A percentile compares a stretch with the other conserved stretches of the same genome.
Conservation (phyloP, 2,329 filamentous ascomycete species). For the Tolypocladium endophyticum region DNA sequence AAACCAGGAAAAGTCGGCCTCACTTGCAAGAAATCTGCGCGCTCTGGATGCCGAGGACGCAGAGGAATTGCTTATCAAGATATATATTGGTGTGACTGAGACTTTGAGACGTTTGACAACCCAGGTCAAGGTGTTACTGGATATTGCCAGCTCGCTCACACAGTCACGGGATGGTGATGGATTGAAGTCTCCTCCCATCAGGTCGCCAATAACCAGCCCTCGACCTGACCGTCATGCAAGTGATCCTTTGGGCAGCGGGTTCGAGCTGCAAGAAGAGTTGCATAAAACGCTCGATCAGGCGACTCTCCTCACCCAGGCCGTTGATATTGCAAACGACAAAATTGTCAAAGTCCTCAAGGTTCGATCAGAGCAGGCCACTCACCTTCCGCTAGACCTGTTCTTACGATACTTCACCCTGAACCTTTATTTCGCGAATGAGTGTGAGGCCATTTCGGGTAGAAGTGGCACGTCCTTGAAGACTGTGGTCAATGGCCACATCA, state of each 20-base stretch:
- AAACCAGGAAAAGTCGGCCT: constrained; percentile 82
- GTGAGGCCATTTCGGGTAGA: constrained; percentile 72
- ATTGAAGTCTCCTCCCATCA: constrained; percentile 35
- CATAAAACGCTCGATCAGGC: constrained; percentile 68
- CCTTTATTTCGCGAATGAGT: constrained; percentile 74
- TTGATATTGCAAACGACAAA: constrained; percentile 71
- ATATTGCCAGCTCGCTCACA: constrained; percentile 72
- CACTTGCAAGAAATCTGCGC: constrained; percentile 78
- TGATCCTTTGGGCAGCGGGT: constrained; percentile 13
- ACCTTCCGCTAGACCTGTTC: constrained; percentile 59
- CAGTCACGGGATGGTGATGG: constrained; percentile 26
- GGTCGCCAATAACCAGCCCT: constrained; percentile 44
- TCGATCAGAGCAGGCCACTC: constrained; percentile 60
- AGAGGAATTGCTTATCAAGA: constrained; percentile 68
- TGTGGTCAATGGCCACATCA: constrained; percentile 72
- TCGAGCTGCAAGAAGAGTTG: constrained; percentile 60
- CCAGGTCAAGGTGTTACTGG: constrained; percentile 88
- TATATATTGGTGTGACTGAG: constrained; percentile 84
- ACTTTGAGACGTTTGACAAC: constrained; percentile 75
- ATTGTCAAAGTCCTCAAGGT: constrained; percentile 68
- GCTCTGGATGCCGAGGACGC: constrained; percentile 75
- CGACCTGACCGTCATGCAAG: constrained; percentile 20
- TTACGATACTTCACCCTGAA: constrained; percentile 76
- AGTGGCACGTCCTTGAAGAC: constrained; percentile 67
- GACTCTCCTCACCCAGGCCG: constrained; percentile 67